Conservation (phyloP, 148 eudicot species). For the Cornus kousa region DNA sequence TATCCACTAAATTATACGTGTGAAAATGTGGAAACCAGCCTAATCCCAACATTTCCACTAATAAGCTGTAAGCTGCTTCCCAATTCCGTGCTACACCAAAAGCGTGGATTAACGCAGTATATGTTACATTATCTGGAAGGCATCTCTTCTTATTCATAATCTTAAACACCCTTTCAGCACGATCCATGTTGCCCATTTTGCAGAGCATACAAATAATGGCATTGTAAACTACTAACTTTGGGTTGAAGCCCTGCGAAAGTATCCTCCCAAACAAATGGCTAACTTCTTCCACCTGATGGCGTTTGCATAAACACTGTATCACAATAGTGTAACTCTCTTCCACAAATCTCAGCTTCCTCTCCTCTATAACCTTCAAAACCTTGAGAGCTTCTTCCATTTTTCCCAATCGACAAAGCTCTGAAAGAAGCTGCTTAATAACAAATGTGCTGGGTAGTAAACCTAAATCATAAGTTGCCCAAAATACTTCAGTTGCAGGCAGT, state of each 20-base stretch:
- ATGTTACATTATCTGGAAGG: not conserved
- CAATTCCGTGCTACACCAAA: not conserved
- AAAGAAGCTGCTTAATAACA: too few relatives aligned
- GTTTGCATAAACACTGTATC: not conserved
- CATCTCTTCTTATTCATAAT: conserved; percentile 1
- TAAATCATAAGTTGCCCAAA: too few relatives aligned
- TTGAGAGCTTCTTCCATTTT: not conserved
- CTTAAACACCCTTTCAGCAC: not conserved
- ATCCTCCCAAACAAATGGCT: not conserved
- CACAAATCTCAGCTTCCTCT: not conserved
- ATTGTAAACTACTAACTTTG: not conserved
- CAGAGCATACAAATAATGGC: not conserved
- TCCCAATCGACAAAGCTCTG: not conserved
- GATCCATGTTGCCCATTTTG: not conserved
- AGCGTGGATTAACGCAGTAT: not conserved
- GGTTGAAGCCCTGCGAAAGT: not conserved
- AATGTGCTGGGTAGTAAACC: too few relatives aligned
- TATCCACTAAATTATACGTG: not conserved
- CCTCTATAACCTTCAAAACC: not conserved
- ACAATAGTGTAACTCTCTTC: not conserved
- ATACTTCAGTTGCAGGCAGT: too few relatives aligned
- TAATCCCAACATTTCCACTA: not conserved
- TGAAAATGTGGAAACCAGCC: not conserved
- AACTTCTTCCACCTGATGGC: not conserved
- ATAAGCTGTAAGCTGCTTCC: not conserved